Base-by-base conservation (phyloP, 805 yeast genomes). In the Candida fluviatilis region DNA sequence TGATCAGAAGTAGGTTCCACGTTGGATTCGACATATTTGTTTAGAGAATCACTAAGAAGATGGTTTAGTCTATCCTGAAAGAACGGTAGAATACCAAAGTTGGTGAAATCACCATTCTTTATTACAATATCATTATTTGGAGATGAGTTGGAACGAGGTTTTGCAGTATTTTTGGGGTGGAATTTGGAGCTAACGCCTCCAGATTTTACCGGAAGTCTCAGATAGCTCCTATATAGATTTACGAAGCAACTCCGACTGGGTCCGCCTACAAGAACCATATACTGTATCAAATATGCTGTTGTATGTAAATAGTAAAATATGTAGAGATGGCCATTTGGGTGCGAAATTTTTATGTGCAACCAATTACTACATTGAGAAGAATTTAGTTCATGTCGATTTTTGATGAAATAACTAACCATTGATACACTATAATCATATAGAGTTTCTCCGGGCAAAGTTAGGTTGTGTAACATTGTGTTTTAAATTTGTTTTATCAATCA, bases 361-460 rank as follows among this genome's bases (percentile, higher is more conserved):
- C n/a, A n/a, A n/a, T n/a, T n/a, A n/a, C n/a, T n/a, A n/a, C n/a
- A n/a, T n/a, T n/a, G n/a, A n/a, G n/a, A n/a, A n/a, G n/a, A n/a
- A n/a, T n/a, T n/a, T n/a, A n/a, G n/a, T n/a, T n/a, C n/a, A n/a
- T n/a, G n/a, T n/a, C n/a, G n/a, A n/a, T n/a, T n/a, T n/a, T n/a
- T n/a, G n/a, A n/a, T n/a, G n/a, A n/a, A n/a, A n/a, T n/a, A n/a
- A n/a, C n/a, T n/a, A n/a, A n/a, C n/a, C n/a, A n/a, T n/a, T n/a
- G n/a, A n/a, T n/a, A n/a, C n/a, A n/a, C n/a, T n/a, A n/a, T n/a
- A n/a, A n/a, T 26, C 29, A 81, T 34, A 79, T 68, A 40, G 90
- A 82, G 51, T 85, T 83, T 48, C 93, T 69, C 58, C 95, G 71
- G 36, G 72, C 49, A 12, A 55, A 45, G 35, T 34, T 26, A 26